Conservation (phyloP, 129 eudicot genomes). For the Flaveria sonorensis region DNA sequence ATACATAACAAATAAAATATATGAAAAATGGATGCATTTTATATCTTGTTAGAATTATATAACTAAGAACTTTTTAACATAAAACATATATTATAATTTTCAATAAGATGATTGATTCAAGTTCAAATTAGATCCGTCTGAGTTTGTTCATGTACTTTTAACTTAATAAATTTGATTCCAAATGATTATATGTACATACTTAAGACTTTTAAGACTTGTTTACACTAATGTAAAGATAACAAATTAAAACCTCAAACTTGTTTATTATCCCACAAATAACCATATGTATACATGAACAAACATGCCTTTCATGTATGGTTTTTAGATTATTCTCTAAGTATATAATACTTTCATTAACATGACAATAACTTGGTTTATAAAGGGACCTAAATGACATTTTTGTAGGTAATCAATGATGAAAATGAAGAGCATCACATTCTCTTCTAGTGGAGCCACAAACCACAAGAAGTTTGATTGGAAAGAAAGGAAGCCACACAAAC, state of each 20-base stretch:
- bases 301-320: neutral
- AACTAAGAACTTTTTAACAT: neutral
- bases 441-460: slow-evolving; percentile 41
- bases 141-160: neutral
- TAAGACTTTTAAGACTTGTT: neutral
- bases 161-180: neutral
- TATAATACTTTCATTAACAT: slow-evolving; percentile 13
- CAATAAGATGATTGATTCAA: neutral
- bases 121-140: neutral
- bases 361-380: slow-evolving; percentile 3
- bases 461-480: slow-evolving; percentile 31
- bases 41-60: neutral
- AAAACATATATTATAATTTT: neutral
- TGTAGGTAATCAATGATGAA: slow-evolving; percentile 26
- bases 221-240: neutral
- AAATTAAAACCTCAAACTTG: neutral
- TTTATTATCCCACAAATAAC: neutral
- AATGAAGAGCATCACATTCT: slow-evolving; percentile 33
- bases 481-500: slow-evolving; percentile 39
- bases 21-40: neutral
- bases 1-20: neutral
- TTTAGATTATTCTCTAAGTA: neutral
- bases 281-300: neutral
- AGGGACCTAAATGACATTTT: slow-evolving; percentile 27
- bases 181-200: neutral